Base-by-base conservation (phyloP, 2,329 filamentous ascomycete genomes). In the Arthrinium puccinioides region DNA sequence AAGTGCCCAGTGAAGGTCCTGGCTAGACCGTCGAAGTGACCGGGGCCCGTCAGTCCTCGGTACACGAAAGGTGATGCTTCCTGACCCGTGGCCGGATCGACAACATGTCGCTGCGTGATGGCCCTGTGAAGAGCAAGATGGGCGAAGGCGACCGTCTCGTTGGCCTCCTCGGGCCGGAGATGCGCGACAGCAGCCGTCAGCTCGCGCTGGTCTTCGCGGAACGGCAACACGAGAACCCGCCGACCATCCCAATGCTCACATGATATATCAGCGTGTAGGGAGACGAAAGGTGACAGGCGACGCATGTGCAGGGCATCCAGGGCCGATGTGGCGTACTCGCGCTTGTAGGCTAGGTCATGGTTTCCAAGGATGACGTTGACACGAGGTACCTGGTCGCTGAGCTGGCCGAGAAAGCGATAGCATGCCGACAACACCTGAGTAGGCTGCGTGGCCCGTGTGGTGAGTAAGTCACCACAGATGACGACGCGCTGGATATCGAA, bases 1-100 rank as follows among this genome's bases (percentile, higher is more conserved):
- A 59, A 59, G 32, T 59, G 55, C 1, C 55, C 55, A 2, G 55
- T 59, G 27, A 56, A 59, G 8, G 55, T 57, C 35, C 54, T 51
- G 5, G 55, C 55, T 13, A 59, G 43, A 21, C 44, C 18, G 14
- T 46, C 43, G 37, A 59, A 59, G 27, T 41, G 32, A 21, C 41
- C 40, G 1, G 50, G 50, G 11, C 54, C 47, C 11, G 50, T 55
- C 9, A 55, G 34, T 13, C 55, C 55, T 5, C 32, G 42, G 38
- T 59, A 55, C 9, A 43, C 47, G 16, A 48, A 10, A 16, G 54
- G 38, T 2, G 31, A 18, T 3, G 36, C 44, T 5, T 27, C 5
- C 18, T 38, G 32, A 6, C 43, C 41, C 5, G 39, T 38, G 9
- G 43, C 44, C 9, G 39, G 26, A 15, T 46, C 32, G 32, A 53